Base-by-base conservation (phyloP, 192 early-diverging fungal genomes). In the Coemansia sp. region DNA sequence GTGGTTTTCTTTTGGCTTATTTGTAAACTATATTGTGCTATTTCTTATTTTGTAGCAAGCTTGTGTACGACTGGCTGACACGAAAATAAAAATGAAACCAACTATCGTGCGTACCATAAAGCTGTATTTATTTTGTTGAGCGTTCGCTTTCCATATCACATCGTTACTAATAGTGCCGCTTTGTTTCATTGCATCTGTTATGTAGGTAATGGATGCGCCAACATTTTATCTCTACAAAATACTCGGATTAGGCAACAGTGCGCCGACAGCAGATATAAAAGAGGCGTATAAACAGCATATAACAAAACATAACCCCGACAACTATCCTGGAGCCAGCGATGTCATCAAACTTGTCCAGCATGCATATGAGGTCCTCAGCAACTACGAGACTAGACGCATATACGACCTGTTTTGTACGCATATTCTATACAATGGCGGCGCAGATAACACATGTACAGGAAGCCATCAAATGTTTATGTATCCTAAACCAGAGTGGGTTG, bases 401-500 rank as follows among this genome's bases (percentile, higher is more conserved):
- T 72, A 72, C 36, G 70, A 72, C 43, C 29, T 66, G 63, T 72
- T 72, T 40, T 72, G 70, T 41, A 54, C 42, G 34, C 36, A 66
- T 19, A 72, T 72, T 22, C 59, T 72, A 13, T 72, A 72, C 40
- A 43, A 34, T 17, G 55, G 55, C 17, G 55, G 55, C 17, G 9
- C 4, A 35, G 23, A 33, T 19, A 15, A 32, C 14, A 57, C 55
- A 14, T 35, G 32, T 25, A 14, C 34, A 34, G 55, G 33, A 20
- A 20, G 34, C 33, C 25, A 2, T 13, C 55, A 34, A 8, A 33
- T 57, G 55, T 36, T 35, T 22, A 38, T 57, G 48, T 72, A 72
- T 34, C 70, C 70, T n/a, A 72, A 72, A 13, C 70, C 70, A 8
- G 59, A 64, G 40, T 72, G 70, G 70, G 70, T 72, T 25, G 43